phyloP scores from a whole-genome alignment of 116 monocot species.

The Zostera marina region DNA sequence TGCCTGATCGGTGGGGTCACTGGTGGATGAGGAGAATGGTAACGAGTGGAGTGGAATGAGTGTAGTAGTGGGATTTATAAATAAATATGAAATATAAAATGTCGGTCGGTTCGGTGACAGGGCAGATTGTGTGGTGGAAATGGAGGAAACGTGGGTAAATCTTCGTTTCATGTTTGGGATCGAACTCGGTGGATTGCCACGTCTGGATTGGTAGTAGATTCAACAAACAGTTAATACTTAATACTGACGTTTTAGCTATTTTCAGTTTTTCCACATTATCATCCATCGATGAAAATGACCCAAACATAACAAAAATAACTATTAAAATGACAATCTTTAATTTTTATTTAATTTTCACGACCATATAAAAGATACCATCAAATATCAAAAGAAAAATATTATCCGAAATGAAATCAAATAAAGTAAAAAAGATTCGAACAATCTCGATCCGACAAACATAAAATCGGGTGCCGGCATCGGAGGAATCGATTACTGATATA shows the following conservation, averaged over 20 bases:
- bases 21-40: background rate
- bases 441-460: too few species aligned
- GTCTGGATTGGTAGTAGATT: background rate
- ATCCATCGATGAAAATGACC: too few species aligned
- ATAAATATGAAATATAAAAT: background rate
- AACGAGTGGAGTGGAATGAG: background rate
- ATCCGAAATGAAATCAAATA: too few species aligned
- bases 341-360: too few species aligned
- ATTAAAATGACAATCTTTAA: too few species aligned
- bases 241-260: background rate
- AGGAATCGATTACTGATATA: too few species aligned
- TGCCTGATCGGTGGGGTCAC: background rate
- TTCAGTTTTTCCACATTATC: background rate
- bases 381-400: too few species aligned
- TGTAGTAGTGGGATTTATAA: background rate
- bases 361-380: too few species aligned
- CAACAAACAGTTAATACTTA: background rate
- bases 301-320: too few species aligned
- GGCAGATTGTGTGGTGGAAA: conserved; percentile 1
- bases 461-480: too few species aligned
- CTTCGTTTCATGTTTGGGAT: conserved; percentile 8
- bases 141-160: conserved; percentile 7
- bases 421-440: too few species aligned
- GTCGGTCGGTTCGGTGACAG: background rate
- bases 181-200: background rate